phyloP scores from a whole-genome alignment of 1,284 basidiomycete species.

The Cutaneotrichosporon mucoides region DNA sequence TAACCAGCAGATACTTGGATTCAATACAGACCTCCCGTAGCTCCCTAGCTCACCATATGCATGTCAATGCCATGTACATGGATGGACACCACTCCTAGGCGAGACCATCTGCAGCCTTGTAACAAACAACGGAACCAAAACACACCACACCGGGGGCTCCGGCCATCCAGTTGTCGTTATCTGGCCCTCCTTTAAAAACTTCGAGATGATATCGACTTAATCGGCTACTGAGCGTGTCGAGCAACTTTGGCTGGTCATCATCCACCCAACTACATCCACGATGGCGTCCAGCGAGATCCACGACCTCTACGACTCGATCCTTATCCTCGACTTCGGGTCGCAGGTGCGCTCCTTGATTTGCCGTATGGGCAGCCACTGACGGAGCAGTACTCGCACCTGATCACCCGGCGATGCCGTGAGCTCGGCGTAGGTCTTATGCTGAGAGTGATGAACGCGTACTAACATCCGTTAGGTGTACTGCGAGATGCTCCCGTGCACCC shows the following conservation, averaged over 20 bases:
- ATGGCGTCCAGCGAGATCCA: conserved; percentile 62
- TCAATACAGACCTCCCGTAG: no score
- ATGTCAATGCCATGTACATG: no score
- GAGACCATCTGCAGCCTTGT: no score
- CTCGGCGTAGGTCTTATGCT: conserved; percentile 56
- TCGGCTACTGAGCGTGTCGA: no score
- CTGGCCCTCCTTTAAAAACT: no score
- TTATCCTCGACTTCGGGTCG: conserved; percentile 97
- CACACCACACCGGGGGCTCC: no score
- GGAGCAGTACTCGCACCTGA: conserved; percentile 89
- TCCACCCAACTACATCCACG: conserved; percentile 8
- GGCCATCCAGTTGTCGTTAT: no score
- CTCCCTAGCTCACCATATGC: no score
- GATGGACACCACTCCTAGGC: no score
- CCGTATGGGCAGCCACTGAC: neutral
- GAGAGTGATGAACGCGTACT: neutral
- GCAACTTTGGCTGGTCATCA: neutral
- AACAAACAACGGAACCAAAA: no score
- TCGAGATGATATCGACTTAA: neutral
- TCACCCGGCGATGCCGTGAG: conserved; percentile 96
- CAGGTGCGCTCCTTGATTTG: conserved; percentile 59
- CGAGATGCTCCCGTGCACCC: conserved; percentile 96
- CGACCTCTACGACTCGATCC: conserved; percentile 92
- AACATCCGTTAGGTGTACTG: conserved; percentile 63
- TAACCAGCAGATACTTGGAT: no score